Base-by-base conservation (phyloP, 441 rosid genomes). In the Breynia disticha region DNA sequence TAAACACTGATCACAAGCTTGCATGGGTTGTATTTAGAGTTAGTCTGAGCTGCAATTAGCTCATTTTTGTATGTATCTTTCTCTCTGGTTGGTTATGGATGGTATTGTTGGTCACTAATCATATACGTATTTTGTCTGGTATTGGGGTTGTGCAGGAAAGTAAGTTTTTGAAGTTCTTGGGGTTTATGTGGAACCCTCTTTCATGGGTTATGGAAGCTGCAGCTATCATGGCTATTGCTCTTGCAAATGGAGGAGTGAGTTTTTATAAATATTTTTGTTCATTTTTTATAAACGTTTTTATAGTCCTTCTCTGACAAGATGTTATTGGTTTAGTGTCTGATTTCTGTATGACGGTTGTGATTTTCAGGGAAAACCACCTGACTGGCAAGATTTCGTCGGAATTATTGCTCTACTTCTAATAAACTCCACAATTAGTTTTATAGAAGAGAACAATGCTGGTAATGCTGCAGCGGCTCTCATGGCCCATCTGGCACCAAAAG, bases 131-230 rank as follows among this genome's bases (percentile, higher is more conserved):
- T 43, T 35, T 15, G 16, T 19, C 51, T 57, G 32, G 32, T 39
- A 47, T 46, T 48, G 9, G 19, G 52, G 50, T 38, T 19, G 46
- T 56, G 63, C 72, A 84, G 88, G 74, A 74, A 57, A 79, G 84
- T 73, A 84, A 81, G 69, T 0, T 82, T 50, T 62, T 79, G 54
- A 84, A 84, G 72, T 81, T 81, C 63, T 60, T 77, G 67, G 87
- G 88, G 41, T 83, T 83, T 55, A 83, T 83, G 90, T 83, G 90
- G 90, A 83, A 83, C 56, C 90, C 90, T 16, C 62, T 83, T 59
- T 83, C 90, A 2, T 83, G 90, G 90, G 90, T 83, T 69, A 80
- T 83, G 90, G 90, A 83, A 54, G 84, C 77, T 48, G 90, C 90
- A 32, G 87, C 90, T 15, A 15, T 83, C 22, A 70, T 83, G 87